Evolutionary conservation across 331 rosid genomes (phyloP).

Genomic region (Phaseolus coccineus): DNA sequence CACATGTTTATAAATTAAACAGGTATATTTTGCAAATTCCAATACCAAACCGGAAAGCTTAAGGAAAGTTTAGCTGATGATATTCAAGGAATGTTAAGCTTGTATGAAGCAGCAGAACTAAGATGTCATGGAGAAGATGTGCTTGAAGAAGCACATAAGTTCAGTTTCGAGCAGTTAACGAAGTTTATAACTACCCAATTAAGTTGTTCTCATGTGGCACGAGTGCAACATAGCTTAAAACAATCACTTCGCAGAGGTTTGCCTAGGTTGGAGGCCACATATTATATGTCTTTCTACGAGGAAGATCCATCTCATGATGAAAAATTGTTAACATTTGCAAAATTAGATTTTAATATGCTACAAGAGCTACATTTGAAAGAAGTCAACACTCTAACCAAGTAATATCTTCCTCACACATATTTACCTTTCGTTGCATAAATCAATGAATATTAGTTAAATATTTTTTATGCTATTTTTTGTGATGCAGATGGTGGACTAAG

Average conservation of each 20-base stretch:
- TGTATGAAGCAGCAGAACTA: conserved; percentile 43
- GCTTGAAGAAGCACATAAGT: conserved; percentile 44
- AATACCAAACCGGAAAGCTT: background rate
- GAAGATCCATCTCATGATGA: conserved; percentile 12
- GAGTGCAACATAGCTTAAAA: conserved; percentile 26
- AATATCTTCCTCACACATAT: background rate
- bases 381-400: conserved; percentile 38
- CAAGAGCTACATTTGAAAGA: conserved; percentile 47
- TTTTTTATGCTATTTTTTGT: background rate
- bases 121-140: conserved; percentile 11
- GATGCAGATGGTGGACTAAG: conserved; percentile 57
- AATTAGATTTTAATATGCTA: conserved; percentile 50
- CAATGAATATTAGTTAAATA: background rate
- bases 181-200: background rate
- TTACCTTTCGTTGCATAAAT: background rate
- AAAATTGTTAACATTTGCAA: conserved; percentile 39
- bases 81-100: conserved; percentile 25
- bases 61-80: background rate
- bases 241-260: conserved; percentile 22
- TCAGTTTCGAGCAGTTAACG: conserved; percentile 7
- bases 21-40: conserved; percentile 32
- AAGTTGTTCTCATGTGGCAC: background rate
- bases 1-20: background rate
- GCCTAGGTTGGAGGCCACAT: conserved; percentile 45
- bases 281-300: conserved; percentile 35